A percentile compares a stretch with the other conserved stretches of the same genome.
Conservation (phyloP, 2,329 filamentous ascomycete species). For the Eurotiales sp. region DNA sequence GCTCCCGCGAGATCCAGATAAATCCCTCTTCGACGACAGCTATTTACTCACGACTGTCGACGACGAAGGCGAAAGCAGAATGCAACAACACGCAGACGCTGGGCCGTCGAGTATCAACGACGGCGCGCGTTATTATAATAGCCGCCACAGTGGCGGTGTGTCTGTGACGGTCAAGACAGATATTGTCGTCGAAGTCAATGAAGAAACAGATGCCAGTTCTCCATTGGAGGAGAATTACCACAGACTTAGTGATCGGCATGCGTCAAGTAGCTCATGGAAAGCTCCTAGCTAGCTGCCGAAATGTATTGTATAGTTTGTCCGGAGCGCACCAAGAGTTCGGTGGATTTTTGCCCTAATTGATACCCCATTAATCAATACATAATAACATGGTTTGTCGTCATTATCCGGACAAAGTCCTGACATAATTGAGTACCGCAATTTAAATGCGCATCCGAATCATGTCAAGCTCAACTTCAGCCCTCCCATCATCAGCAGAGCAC, state of each 20-base stretch:
- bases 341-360: neutral
- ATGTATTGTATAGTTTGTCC: neutral
- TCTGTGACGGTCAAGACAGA: constrained; percentile 29
- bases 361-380: neutral
- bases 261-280: constrained; percentile 6
- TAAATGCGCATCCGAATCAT: too few relatives aligned
- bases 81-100: constrained; percentile 11
- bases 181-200: constrained; percentile 27
- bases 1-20: constrained; percentile 1
- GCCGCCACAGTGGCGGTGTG: constrained; percentile 8
- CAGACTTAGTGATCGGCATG: constrained; percentile 2
- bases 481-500: constrained; percentile 23
- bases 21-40: constrained; percentile 9
- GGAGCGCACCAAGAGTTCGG: neutral
- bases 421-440: too few relatives aligned
- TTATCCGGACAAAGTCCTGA: too few relatives aligned
- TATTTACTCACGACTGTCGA: constrained; percentile 1
- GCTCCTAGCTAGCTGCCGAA: neutral
- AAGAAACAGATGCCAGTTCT: neutral
- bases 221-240: neutral
- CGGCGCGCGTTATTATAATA: neutral
- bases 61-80: constrained; percentile 12
- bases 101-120: constrained; percentile 5
- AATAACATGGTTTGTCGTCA: too few relatives aligned
- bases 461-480: constrained; percentile 26